phyloP scores from a whole-genome alignment of 208 protist genomes.

The Vickermania ingenoplastis region DNA sequence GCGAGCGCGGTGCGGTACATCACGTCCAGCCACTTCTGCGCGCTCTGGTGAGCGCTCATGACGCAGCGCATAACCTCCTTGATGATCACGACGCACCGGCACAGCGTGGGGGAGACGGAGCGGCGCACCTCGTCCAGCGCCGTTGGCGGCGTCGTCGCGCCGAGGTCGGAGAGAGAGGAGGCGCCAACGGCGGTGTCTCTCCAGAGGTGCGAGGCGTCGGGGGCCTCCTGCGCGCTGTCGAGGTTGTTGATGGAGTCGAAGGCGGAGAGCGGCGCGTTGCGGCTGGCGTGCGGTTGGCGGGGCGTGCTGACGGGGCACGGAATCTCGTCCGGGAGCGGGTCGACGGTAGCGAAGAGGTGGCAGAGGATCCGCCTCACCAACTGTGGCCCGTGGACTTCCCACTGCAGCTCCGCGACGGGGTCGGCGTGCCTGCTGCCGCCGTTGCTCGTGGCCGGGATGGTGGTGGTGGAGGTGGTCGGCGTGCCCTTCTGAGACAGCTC shows the following conservation, averaged over 20 bases:
- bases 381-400: neutral
- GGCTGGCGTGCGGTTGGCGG: neutral
- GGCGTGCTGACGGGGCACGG: neutral
- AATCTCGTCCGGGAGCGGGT: neutral
- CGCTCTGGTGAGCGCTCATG: neutral
- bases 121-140: neutral
- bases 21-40: constrained; percentile 20
- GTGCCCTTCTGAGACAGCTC: constrained; percentile 1
- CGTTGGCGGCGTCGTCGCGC: neutral
- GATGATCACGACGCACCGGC: constrained; percentile 1
- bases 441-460: neutral
- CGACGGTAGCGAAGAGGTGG: neutral
- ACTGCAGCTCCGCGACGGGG: neutral
- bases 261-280: neutral
- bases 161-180: neutral
- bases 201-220: neutral
- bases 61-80: constrained; percentile 3
- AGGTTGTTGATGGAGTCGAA: neutral
- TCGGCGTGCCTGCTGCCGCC: neutral
- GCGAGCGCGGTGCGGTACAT: constrained; percentile 33
- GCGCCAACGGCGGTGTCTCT: neutral
- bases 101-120: neutral
- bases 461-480: neutral
- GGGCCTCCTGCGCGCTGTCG: neutral
- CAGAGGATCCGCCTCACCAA: neutral